phyloP scores from a whole-genome alignment of 306 rosid species.

The Acacia crassicarpa region DNA sequence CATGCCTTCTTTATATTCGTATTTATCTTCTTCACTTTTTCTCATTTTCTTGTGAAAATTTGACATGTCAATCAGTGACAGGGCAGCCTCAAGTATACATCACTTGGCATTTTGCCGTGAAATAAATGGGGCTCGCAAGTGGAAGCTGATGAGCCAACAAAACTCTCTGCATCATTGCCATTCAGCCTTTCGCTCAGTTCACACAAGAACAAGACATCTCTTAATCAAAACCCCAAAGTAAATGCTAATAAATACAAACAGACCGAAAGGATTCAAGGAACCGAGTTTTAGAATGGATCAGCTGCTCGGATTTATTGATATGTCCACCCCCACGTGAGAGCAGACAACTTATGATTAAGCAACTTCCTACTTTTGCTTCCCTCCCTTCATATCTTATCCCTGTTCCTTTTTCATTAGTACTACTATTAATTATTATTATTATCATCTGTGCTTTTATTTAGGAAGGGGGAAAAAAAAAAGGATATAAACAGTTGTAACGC shows the following conservation, averaged over 20 bases:
- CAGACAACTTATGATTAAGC: not conserved
- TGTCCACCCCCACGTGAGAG: slow-evolving; percentile 18
- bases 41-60: not conserved
- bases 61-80: not conserved
- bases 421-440: too few species aligned
- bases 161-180: not conserved
- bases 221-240: slow-evolving; percentile 8
- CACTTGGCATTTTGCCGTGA: not conserved
- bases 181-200: not conserved
- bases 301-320: not conserved
- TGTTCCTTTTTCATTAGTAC: not conserved
- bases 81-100: not conserved
- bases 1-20: not conserved
- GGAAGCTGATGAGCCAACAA: not conserved
- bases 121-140: not conserved
- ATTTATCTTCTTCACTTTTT: not conserved
- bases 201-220: slow-evolving; percentile 27
- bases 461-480: not conserved
- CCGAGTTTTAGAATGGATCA: not conserved
- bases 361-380: not conserved
- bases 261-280: not conserved
- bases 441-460: too few species aligned
- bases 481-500: not conserved
- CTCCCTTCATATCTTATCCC: not conserved
- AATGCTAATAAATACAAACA: not conserved